These are phyloP conservation scores for Aspergillus funiculosus DNA, from an alignment of 495 filamentous ascomycete species.

Conservation along the genomic window DNA sequence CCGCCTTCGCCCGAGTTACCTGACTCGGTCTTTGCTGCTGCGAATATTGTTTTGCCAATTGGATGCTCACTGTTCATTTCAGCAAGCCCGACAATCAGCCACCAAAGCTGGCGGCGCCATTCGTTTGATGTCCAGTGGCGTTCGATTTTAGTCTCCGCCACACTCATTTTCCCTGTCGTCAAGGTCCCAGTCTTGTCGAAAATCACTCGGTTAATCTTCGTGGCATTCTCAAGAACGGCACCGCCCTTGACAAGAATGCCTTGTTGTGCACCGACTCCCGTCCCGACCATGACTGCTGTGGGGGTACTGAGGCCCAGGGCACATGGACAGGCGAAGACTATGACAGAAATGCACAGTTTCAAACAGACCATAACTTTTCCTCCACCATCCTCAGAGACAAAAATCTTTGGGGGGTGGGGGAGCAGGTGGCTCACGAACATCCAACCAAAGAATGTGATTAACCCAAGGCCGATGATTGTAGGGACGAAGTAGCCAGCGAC, in stretches of 20 bases:
- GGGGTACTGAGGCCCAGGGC: conserved; percentile 90
- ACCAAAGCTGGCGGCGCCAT: conserved; percentile 76
- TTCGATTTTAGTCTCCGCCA: conserved; percentile 62
- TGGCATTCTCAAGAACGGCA: conserved; percentile 85
- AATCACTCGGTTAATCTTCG: conserved; percentile 87
- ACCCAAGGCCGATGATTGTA: conserved; percentile 73
- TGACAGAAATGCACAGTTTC: conserved; percentile 96
- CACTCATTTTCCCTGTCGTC: conserved; percentile 91
- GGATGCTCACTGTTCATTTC: conserved; percentile 96
- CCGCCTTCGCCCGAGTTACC: conserved; percentile 64
- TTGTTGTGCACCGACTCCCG: conserved; percentile 91
- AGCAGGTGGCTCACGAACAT: conserved; percentile 90
- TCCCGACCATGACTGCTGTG: conserved; percentile 98
- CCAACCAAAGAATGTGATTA: conserved; percentile 85
- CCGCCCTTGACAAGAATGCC: conserved; percentile 97
- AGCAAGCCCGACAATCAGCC: conserved; percentile 85
- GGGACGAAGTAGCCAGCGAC: conserved; percentile 96
- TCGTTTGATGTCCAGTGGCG: conserved; percentile 63
- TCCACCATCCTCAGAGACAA: conserved; percentile 71
- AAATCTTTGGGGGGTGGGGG: conserved; percentile 79
- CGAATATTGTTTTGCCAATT: conserved; percentile 77
- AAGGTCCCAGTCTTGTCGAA: conserved; percentile 99
- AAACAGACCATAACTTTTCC: conserved; percentile 94
- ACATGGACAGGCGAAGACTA: conserved; percentile 97
- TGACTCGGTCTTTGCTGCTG: conserved; percentile 65